Percentiles rank a stretch among this genome's conserved stretches.
phyloP scores from a whole-genome alignment of 805 yeast genomes.

The Candida sphagnicola region DNA sequence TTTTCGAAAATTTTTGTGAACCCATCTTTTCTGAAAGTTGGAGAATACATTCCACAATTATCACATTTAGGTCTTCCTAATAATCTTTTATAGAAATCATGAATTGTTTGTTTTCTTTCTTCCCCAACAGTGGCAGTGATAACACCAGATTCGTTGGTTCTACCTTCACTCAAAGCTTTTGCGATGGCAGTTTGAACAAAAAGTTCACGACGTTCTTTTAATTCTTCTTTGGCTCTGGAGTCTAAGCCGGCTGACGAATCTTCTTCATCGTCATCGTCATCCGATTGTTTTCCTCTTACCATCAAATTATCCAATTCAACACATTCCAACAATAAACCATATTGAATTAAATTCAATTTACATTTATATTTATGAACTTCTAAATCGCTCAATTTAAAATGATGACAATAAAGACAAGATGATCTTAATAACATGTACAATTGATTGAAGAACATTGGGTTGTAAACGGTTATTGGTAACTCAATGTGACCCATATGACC shows the following conservation, averaged over 20 bases:
- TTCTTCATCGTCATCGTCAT: constrained; percentile 38
- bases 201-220: constrained; percentile 57
- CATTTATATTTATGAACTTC: constrained; percentile 78
- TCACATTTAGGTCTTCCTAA: constrained; percentile 84
- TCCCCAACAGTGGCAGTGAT: constrained; percentile 83
- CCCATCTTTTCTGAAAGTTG: constrained; percentile 93
- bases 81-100: constrained; percentile 70
- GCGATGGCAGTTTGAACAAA: constrained; percentile 72
- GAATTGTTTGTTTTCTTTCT: constrained; percentile 73
- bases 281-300: constrained; percentile 30
- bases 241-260: constrained; percentile 34
- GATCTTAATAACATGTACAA: constrained; percentile 80
- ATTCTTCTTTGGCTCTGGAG: constrained; percentile 39
- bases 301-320: constrained; percentile 65
- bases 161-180: constrained; percentile 71
- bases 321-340: constrained; percentile 81
- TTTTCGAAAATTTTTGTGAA: constrained; percentile 88
- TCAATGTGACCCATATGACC: constrained; percentile 99
- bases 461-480: constrained; percentile 91
- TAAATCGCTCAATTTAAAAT: constrained; percentile 61
- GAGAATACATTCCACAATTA: constrained; percentile 94
- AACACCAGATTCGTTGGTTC: constrained; percentile 62
- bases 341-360: constrained; percentile 76
- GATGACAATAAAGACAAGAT: constrained; percentile 87
- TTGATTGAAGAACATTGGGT: constrained; percentile 91